Percentiles rank a stretch among this genome's conserved stretches.
These are phyloP conservation scores for Daldinia sp. DNA, from an alignment of 2,329 filamentous ascomycete species.

Conservation along the genomic window DNA sequence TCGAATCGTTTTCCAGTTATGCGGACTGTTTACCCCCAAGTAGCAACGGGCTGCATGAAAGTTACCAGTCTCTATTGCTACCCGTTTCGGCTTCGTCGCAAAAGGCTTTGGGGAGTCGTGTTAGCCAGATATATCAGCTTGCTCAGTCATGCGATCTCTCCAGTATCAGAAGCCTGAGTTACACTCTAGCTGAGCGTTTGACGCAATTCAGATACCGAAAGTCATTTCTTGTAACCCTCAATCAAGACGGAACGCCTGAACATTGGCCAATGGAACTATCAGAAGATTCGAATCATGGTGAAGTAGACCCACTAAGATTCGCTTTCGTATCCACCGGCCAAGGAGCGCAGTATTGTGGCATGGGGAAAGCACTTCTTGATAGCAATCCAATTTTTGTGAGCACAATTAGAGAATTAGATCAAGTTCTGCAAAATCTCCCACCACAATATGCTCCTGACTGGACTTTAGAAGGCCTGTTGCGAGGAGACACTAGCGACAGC, in stretches of 20 bases:
- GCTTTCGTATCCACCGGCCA: constrained; percentile 48
- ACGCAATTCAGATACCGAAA: not conserved
- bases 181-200: not conserved
- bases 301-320: not conserved
- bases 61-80: not conserved
- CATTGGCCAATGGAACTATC: not conserved
- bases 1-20: not conserved
- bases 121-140: not conserved
- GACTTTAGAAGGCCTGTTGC: constrained; percentile 27
- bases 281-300: not conserved
- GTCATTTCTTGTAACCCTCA: not conserved
- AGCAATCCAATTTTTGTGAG: constrained; percentile 31
- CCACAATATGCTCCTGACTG: constrained; percentile 21
- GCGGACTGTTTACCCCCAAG: not conserved
- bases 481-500: not conserved
- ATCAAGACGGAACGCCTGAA: not conserved
- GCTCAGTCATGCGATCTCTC: not conserved
- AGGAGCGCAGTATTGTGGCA: constrained; percentile 49
- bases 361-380: constrained; percentile 50
- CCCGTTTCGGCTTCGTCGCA: not conserved
- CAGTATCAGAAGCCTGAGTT: not conserved
- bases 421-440: constrained; percentile 14
- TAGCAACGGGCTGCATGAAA: not conserved
- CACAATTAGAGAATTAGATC: constrained; percentile 36
- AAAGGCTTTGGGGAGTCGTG: not conserved